Evolutionary conservation across 2,329 filamentous ascomycete genomes (phyloP), one percentile per base, ranked within the genome.

Genomic region (Aaosphaeria arxii): DNA sequence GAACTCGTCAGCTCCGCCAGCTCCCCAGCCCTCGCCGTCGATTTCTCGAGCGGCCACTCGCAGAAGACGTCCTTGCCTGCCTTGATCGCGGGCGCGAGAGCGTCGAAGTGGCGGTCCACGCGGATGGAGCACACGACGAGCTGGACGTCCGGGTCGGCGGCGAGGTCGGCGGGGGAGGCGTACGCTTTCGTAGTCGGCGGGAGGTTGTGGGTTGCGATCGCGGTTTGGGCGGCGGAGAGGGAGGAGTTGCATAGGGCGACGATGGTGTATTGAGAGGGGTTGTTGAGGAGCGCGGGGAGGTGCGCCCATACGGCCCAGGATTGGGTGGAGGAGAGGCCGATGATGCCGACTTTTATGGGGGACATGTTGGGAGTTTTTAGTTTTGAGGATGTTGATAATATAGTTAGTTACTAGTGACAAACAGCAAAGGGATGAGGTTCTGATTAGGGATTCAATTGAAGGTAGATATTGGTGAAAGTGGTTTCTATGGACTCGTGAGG

Each of bases 221-320:
- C 71, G 11, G 49, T 58, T 42, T 62, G 47, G 0, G 74, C 71
- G 1, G 69, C 68, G n/a, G 69, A 61, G n/a, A 69, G 53, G 17
- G 59, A 68, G 1, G 71, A 72, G 58, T 78, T 78, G 51, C 69
- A 68, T 1, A 78, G 58, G 24, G 73, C 75, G 29, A 70, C 66
- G 52, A 78, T 71, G 35, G 72, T 54, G 52, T 75, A 77, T 4
- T 69, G 57, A 7, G 59, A 40, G 17, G 17, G 17, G 4, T 55
- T 58, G 9, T 54, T 58, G 28, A 44, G 48, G 3, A 67, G 48
- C 11, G 58, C 62, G 1, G 69, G 71, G 1, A 74, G 56, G 45
- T 75, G 71, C 4, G 69, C 56, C 6, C 30, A 39, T 4, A 46
- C 49, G 29, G 58, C 63, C 66, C 70, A 73, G 28, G 47, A 46